phyloP scores from a whole-genome alignment of 2,329 filamentous ascomycete genomes.

The Xylariaceae sp. region DNA sequence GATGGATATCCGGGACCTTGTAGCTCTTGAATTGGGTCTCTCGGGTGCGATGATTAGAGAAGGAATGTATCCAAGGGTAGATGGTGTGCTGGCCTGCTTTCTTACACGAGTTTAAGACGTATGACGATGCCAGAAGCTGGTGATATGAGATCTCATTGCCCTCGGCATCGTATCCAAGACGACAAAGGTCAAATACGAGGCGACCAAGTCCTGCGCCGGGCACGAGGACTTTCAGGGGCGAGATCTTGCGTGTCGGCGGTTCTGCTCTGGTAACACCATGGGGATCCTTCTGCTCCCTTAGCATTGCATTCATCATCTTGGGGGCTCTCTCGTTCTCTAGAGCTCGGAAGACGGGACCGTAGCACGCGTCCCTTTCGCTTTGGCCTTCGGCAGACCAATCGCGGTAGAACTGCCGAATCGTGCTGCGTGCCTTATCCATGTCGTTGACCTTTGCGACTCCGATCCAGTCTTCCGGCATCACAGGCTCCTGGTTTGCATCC shows the following conservation, averaged over 20 bases:
- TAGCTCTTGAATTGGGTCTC: slow-evolving; percentile 71
- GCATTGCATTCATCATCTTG: background rate
- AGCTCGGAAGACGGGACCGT: slow-evolving; percentile 66
- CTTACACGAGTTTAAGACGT: slow-evolving; percentile 67
- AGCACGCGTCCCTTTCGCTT: slow-evolving; percentile 71
- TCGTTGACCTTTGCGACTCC: slow-evolving; percentile 69
- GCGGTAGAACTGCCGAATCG: slow-evolving; percentile 87
- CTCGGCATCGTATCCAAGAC: slow-evolving; percentile 68
- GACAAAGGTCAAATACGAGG: slow-evolving; percentile 81
- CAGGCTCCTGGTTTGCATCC: slow-evolving; percentile 34
- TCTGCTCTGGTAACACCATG: background rate
- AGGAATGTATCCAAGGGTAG: slow-evolving; percentile 81
- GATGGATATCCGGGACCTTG: slow-evolving; percentile 76
- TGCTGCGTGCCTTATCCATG: slow-evolving; percentile 87
- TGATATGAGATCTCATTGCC: slow-evolving; percentile 98
- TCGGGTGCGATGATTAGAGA: slow-evolving; percentile 78
- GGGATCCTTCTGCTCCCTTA: background rate
- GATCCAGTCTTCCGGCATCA: slow-evolving; percentile 61
- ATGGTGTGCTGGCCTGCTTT: slow-evolving; percentile 63
- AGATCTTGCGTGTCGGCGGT: slow-evolving; percentile 21
- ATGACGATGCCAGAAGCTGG: slow-evolving; percentile 80
- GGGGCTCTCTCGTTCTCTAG: slow-evolving; percentile 48
- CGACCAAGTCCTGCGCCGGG: slow-evolving; percentile 87
- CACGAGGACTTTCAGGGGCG: slow-evolving; percentile 66
- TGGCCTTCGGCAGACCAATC: slow-evolving; percentile 85